These are phyloP conservation scores for Lasiosphaeris hirsuta DNA, from an alignment of 495 filamentous ascomycete species.

Conservation along the genomic window DNA sequence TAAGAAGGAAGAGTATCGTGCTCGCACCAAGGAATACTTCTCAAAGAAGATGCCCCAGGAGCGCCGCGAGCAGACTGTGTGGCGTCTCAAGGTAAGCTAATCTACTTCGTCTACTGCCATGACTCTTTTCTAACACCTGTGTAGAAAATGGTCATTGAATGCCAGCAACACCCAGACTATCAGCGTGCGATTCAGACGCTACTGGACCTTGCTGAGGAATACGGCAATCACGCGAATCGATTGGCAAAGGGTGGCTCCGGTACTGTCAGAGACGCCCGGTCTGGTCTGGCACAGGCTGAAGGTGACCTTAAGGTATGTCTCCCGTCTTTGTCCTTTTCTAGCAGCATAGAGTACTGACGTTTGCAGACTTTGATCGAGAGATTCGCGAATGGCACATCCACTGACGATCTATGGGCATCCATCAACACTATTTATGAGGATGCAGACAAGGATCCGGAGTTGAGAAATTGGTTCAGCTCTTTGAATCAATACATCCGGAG, in stretches of 20 bases:
- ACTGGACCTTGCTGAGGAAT: constrained; percentile 78
- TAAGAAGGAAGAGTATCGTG: constrained; percentile 45
- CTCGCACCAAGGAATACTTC: constrained; percentile 68
- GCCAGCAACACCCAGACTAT: constrained; percentile 91
- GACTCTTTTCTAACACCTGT: constrained; percentile 9
- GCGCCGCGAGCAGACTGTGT: constrained; percentile 89
- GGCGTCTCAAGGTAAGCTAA: constrained; percentile 66
- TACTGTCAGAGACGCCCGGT: constrained; percentile 66
- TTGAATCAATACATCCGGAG: constrained; percentile 74
- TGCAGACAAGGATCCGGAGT: constrained; percentile 82
- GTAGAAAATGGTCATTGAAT: constrained; percentile 91
- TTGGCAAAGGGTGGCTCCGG: constrained; percentile 59
- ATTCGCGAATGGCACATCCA: constrained; percentile 91
- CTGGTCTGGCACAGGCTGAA: constrained; percentile 66
- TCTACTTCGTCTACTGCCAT: neutral
- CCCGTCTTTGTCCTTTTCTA: constrained; percentile 25
- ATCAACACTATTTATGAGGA: constrained; percentile 88
- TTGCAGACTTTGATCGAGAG: constrained; percentile 81
- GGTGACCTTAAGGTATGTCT: constrained; percentile 68
- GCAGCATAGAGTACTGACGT: constrained; percentile 42
- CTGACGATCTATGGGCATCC: constrained; percentile 78
- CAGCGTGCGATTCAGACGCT: constrained; percentile 83
- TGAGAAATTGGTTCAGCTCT: constrained; percentile 84
- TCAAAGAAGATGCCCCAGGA: constrained; percentile 84
- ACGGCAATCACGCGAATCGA: constrained; percentile 69